Percentiles rank a stretch among this genome's conserved stretches.
Evolutionary conservation across 768 basidiomycete species (phyloP).

Genomic region (Phlebiopsis gigantea): DNA sequence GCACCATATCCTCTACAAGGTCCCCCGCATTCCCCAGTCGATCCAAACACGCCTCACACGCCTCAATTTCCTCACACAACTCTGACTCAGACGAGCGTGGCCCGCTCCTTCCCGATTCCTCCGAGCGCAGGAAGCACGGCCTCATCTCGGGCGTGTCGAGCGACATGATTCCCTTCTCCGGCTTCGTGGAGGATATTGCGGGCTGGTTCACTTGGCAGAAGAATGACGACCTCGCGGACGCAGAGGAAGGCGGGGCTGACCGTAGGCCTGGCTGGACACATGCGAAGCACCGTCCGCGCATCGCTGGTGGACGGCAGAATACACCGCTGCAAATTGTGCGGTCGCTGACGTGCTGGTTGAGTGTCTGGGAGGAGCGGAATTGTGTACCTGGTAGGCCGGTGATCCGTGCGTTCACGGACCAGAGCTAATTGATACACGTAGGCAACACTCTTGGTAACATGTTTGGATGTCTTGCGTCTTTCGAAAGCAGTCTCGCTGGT

Average conservation of each 20-base stretch:
- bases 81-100: constrained; percentile 21
- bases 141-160: constrained; percentile 17
- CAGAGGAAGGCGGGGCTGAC: neutral
- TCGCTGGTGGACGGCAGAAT: constrained; percentile 45
- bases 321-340: constrained; percentile 52
- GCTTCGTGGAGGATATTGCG: constrained; percentile 13
- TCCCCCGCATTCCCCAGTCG: constrained; percentile 7
- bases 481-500: constrained; percentile 52
- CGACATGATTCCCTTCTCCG: constrained; percentile 26
- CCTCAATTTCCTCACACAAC: constrained; percentile 12
- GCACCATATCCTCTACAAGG: constrained; percentile 33
- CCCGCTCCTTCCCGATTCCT: constrained; percentile 33
- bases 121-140: constrained; percentile 3
- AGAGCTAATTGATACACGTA: constrained; percentile 13
- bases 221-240: neutral
- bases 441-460: constrained; percentile 48
- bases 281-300: constrained; percentile 26
- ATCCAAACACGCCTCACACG: neutral
- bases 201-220: neutral
- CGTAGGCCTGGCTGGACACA: constrained; percentile 12
- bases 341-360: constrained; percentile 53
- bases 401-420: neutral
- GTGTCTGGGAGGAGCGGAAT: constrained; percentile 52
- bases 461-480: constrained; percentile 41
- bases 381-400: constrained; percentile 44